Evolutionary conservation across 1,284 basidiomycete genomes (phyloP), one percentile per base, ranked within the genome.

Genomic region (Tilletia setariae): DNA sequence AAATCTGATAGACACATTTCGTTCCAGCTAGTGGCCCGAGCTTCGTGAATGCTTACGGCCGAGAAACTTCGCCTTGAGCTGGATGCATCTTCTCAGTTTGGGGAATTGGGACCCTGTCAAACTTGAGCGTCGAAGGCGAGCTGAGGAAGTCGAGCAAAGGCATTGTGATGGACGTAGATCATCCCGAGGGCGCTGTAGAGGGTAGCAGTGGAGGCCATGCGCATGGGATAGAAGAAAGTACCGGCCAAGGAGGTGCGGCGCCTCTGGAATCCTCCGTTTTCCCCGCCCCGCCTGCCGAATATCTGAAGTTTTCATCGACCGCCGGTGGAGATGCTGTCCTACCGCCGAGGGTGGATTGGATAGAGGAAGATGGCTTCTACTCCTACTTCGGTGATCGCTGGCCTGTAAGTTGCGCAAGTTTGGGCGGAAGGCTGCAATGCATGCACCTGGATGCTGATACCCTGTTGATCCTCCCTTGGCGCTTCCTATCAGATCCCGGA

Each of bases 311-410:
- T 30, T 32, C 56, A 1, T 61, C 56, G 30, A 8, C 9, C 13
- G 15, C 23, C 47, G 71, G 72, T 6, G 46, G 46, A 49, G 19
- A 23, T n/a, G 46, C 16, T 19, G 19, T 49, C 56, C 3, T 66
- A 21, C 74, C 74, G 16, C 79, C 79, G 30, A 72, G 73, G 21
- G 68, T 79, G 6, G 75, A 78, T 49, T 81, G 77, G 79, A 80
- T 81, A 63, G 76, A 79, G 63, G 67, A 81, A 46, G 79, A 81
- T 61, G 79, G 79, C 35, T 74, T 73, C n/a, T 81, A 75, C 51
- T 74, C 74, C 15, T 74, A 75, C 1, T 81, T 81, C 66, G 79
- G 79, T 1, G 79, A 79, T 49, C 68, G 72, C 2, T 81, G 79
- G 79, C 79, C 79, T 3, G 56, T 71, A 28, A 32, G 61, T n/a